Evolutionary conservation across 2,329 filamentous ascomycete species (phyloP).

Genomic region (Colletotrichum tofieldiae): DNA sequence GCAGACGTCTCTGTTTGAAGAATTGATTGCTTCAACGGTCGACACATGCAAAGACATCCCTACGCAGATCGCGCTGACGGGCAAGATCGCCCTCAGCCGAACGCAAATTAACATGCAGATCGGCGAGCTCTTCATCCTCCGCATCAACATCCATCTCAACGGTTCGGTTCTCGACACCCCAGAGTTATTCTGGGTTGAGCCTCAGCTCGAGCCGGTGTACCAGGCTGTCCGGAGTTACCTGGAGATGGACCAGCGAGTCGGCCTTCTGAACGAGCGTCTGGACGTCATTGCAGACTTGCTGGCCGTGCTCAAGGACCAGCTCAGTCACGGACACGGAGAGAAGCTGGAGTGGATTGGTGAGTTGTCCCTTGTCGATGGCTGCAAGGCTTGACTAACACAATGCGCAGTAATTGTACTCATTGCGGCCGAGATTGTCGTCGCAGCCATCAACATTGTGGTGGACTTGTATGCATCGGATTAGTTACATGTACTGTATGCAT

Average conservation of each 20-base stretch:
- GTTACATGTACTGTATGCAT: conserved; percentile 14
- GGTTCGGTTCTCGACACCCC: conserved; percentile 96
- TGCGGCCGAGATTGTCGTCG: conserved; percentile 94
- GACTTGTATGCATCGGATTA: conserved; percentile 80
- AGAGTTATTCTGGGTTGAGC: conserved; percentile 98
- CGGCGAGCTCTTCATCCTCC: conserved; percentile 95
- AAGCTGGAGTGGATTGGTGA: conserved; percentile 91
- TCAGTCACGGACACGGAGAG: conserved; percentile 93
- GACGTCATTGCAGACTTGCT: conserved; percentile 95
- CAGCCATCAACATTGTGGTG: conserved; percentile 94
- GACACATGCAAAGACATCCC: conserved; percentile 94
- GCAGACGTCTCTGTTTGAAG: conserved; percentile 94
- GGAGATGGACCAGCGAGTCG: conserved; percentile 97
- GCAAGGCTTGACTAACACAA: conserved; percentile 42
- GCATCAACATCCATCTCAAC: conserved; percentile 98
- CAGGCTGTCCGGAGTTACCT: conserved; percentile 95
- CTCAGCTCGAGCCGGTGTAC: conserved; percentile 96
- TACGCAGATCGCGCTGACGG: conserved; percentile 91
- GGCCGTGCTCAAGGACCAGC: conserved; percentile 93
- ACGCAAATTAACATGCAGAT: conserved; percentile 99
- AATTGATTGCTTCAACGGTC: conserved; percentile 93
- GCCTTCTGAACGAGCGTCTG: conserved; percentile 88
- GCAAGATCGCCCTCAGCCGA: conserved; percentile 90
- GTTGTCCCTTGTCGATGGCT: conserved; percentile 51
- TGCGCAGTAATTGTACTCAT: conserved; percentile 90